Conservation (phyloP, 164 flowering plant species). For the Akebia trifoliata region DNA sequence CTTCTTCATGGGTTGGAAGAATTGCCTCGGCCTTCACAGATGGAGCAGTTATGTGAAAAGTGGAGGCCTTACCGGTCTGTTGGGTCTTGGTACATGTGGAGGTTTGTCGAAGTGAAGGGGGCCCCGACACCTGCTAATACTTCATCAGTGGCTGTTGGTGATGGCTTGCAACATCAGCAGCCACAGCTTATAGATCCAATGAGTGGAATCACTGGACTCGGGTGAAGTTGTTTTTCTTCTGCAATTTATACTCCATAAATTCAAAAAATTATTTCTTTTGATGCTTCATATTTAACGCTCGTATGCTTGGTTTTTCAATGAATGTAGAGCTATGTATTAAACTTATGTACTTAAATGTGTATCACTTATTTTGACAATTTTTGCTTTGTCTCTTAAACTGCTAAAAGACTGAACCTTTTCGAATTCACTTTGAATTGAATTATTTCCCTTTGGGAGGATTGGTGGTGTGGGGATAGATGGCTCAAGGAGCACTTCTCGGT, state of each 20-base stretch:
- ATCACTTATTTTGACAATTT: too few relatives aligned
- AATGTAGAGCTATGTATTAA: too few relatives aligned
- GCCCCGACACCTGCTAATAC: constrained; percentile 37
- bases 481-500: too few relatives aligned
- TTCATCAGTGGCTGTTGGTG: constrained; percentile 26
- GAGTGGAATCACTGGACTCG: constrained; percentile 54
- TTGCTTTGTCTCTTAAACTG: too few relatives aligned
- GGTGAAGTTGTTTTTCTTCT: constrained; percentile 37
- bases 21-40: constrained; percentile 87
- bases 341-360: too few relatives aligned
- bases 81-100: constrained; percentile 94
- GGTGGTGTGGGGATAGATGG: too few relatives aligned
- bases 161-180: constrained; percentile 31
- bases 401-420: too few relatives aligned
- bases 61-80: constrained; percentile 95
- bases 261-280: too few relatives aligned
- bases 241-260: background rate
- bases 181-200: constrained; percentile 53
- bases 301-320: too few relatives aligned
- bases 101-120: constrained; percentile 64
- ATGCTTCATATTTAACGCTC: too few relatives aligned
- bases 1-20: constrained; percentile 59
- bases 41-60: constrained; percentile 88
- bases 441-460: too few relatives aligned
- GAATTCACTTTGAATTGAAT: too few relatives aligned